Evolutionary conservation across 202 grass and related monocot genomes (phyloP).

Genomic region (Schoenoplectus triqueter): DNA sequence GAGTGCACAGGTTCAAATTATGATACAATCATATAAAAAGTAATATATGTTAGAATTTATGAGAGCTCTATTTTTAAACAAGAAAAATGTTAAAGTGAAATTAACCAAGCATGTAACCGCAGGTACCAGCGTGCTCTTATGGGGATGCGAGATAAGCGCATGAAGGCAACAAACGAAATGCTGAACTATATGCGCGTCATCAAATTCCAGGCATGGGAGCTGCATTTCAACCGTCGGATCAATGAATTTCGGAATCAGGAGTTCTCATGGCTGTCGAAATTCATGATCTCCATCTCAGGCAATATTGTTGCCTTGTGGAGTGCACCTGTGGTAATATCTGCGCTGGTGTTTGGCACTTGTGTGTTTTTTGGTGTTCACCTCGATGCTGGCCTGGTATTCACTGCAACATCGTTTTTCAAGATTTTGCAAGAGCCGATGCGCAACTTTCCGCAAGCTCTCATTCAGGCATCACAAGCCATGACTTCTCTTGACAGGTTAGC

Average conservation of each 20-base stretch:
- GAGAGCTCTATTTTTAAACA: too few relatives aligned
- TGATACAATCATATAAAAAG: too few relatives aligned
- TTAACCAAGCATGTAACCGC: constrained; percentile 12
- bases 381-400: constrained; percentile 93
- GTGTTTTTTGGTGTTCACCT: constrained; percentile 48
- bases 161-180: constrained; percentile 99
- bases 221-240: constrained; percentile 73
- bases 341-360: constrained; percentile 77
- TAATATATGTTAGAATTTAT: too few relatives aligned
- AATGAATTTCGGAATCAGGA: constrained; percentile 58
- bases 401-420: constrained; percentile 80
- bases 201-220: constrained; percentile 99
- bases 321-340: constrained; percentile 61
- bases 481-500: constrained; percentile 66
- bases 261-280: constrained; percentile 83
- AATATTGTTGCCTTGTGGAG: constrained; percentile 93
- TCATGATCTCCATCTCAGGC: constrained; percentile 89
- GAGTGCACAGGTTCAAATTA: too few relatives aligned
- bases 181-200: constrained; percentile 94
- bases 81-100: too few relatives aligned
- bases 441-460: constrained; percentile 94
- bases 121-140: constrained; percentile 82
- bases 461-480: constrained; percentile 86
- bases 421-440: constrained; percentile 94
- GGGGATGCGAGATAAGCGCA: constrained; percentile 77